Percentiles rank a stretch among this genome's conserved stretches.
Evolutionary conservation across 2,329 filamentous ascomycete genomes (phyloP).

Genomic region (Aspergillus aculeatus): DNA sequence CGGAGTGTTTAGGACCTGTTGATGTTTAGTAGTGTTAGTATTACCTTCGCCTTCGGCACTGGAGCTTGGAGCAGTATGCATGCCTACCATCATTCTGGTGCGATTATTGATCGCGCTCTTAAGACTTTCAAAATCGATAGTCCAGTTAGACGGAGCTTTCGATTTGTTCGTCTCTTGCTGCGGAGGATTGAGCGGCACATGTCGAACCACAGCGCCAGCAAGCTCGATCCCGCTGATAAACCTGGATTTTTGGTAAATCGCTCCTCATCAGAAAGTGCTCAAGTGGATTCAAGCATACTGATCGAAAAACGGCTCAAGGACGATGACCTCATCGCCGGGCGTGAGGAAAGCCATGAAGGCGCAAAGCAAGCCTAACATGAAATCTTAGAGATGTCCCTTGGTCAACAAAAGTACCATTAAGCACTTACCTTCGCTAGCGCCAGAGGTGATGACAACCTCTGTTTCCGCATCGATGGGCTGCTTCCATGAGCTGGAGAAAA

Average conservation of each 20-base stretch:
- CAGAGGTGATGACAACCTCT: conserved; percentile 89
- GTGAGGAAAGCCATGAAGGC: conserved; percentile 98
- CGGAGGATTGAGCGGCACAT: conserved; percentile 91
- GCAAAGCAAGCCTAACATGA: conserved; percentile 71
- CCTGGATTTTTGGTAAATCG: conserved; percentile 32
- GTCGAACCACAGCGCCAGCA: conserved; percentile 90
- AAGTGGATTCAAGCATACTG: conserved; percentile 56
- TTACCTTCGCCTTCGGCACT: too few relatives aligned
- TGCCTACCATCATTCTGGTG: conserved; percentile 88
- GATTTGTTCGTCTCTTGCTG: conserved; percentile 65
- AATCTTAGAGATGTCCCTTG: neutral
- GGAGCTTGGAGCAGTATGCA: conserved; percentile 1
- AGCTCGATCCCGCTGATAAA: conserved; percentile 99
- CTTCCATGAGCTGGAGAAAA: conserved; percentile 87
- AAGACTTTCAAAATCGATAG: conserved; percentile 77
- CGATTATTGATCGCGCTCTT: conserved; percentile 76
- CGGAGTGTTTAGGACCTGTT: conserved; percentile 51
- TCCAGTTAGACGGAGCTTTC: conserved; percentile 88
- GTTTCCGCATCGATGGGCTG: conserved; percentile 79
- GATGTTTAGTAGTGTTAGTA: neutral
- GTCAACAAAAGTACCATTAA: conserved; percentile 17
- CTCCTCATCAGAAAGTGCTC: neutral
- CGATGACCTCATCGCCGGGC: conserved; percentile 88
- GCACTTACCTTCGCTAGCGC: conserved; percentile 46
- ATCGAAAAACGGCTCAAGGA: conserved; percentile 98